Percentiles rank a stretch among this genome's conserved stretches.
These are phyloP conservation scores for Bisporella sp. DNA, from an alignment of 2,329 filamentous ascomycete genomes.

Conservation along the genomic window DNA sequence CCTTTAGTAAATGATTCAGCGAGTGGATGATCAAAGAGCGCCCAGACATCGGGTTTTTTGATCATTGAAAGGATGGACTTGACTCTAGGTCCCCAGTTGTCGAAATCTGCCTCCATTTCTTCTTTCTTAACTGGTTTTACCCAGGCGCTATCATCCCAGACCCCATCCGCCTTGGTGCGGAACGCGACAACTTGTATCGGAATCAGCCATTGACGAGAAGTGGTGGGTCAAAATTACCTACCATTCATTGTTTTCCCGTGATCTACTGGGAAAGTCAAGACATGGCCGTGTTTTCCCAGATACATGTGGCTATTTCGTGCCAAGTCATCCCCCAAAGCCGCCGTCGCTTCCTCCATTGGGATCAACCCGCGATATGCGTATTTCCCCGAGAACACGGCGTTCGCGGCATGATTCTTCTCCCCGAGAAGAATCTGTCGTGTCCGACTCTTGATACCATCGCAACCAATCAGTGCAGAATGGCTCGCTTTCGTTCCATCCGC, in stretches of 20 bases:
- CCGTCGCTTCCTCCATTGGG: slow-evolving; percentile 46
- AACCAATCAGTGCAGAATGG: slow-evolving; percentile 41
- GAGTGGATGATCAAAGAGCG: slow-evolving; percentile 37
- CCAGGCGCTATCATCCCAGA: slow-evolving; percentile 29
- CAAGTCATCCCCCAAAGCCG: slow-evolving; percentile 41
- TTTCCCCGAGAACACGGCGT: slow-evolving; percentile 43
- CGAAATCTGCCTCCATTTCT: slow-evolving; percentile 29
- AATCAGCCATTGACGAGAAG: no score
- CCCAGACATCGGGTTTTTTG: slow-evolving; percentile 38
- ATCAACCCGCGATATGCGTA: slow-evolving; percentile 57
- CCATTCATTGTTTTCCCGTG: slow-evolving; percentile 46
- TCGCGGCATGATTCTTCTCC: slow-evolving; percentile 16
- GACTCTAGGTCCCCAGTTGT: slow-evolving; percentile 24
- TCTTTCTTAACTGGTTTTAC: slow-evolving; percentile 27
- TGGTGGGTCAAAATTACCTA: no score
- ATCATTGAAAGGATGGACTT: slow-evolving; percentile 15
- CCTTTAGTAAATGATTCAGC: slow-evolving; percentile 33
- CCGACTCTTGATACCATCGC: slow-evolving; percentile 56
- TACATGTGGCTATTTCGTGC: slow-evolving; percentile 41
- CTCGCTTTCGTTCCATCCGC: slow-evolving; percentile 36
- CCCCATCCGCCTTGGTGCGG: slow-evolving; percentile 15
- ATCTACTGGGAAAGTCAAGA: slow-evolving; percentile 52
- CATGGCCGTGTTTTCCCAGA: slow-evolving; percentile 45
- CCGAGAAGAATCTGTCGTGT: slow-evolving; percentile 47
- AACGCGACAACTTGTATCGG: slow-evolving; percentile 23